These are phyloP conservation scores for Yarrowia sp. DNA, from an alignment of 805 yeast genomes.

Conservation along the genomic window DNA sequence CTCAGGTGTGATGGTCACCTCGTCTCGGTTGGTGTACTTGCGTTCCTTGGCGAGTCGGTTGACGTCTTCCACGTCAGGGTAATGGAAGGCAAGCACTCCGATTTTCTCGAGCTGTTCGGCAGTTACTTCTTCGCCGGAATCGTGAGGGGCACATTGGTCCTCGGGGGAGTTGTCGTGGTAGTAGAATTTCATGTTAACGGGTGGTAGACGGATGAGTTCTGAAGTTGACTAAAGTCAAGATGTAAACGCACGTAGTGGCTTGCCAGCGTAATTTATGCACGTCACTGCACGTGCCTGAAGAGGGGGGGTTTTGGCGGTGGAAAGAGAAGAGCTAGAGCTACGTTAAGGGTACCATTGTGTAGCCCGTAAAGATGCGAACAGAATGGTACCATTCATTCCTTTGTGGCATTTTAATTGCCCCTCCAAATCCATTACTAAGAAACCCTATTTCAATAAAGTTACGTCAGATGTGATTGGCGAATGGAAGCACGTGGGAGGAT, in stretches of 20 bases:
- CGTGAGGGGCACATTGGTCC: conserved; percentile 73
- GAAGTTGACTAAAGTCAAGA: conserved; percentile 38
- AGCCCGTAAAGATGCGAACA: no score
- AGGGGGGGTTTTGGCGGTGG: not conserved
- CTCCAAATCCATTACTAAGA: no score
- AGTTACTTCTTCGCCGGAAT: conserved; percentile 68
- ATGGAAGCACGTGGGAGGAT: not conserved
- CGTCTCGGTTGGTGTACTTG: conserved; percentile 80
- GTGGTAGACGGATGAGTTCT: no score
- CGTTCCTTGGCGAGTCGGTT: conserved; percentile 72
- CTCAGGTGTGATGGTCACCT: conserved; percentile 63
- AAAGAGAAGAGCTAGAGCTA: not conserved
- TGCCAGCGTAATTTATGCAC: conserved; percentile 1
- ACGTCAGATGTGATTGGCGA: conserved; percentile 3
- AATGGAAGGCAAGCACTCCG: conserved; percentile 72
- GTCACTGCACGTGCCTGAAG: conserved; percentile 24
- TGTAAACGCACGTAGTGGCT: not conserved
- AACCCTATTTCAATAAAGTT: not conserved
- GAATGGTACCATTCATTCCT: no score
- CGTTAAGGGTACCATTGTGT: no score
- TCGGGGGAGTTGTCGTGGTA: conserved; percentile 67
- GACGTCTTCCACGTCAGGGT: conserved; percentile 61
- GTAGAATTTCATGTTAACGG: conserved; percentile 64
- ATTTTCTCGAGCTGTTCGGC: conserved; percentile 59
- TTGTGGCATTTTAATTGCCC: no score